These are phyloP conservation scores for Aquilaria sinensis DNA, from an alignment of 345 rosid species.

Conservation along the genomic window DNA sequence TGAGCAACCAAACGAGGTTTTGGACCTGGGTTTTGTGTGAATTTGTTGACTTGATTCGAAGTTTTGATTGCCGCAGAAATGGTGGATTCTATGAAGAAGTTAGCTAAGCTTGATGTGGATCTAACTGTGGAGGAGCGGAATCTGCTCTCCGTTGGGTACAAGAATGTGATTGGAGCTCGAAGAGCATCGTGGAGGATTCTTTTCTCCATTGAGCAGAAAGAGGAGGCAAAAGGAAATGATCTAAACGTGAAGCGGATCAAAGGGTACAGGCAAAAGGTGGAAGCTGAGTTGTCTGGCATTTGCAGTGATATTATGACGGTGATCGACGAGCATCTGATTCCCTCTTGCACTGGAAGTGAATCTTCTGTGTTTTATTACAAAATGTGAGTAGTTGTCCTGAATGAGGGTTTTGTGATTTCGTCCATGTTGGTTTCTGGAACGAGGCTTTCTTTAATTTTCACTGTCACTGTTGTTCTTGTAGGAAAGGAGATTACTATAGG, in stretches of 20 bases:
- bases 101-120: slow-evolving; percentile 47
- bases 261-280: slow-evolving; percentile 58
- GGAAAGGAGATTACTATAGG: slow-evolving; percentile 74
- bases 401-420: neutral
- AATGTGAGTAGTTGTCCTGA: slow-evolving; percentile 31
- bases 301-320: slow-evolving; percentile 53
- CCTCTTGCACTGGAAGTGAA: slow-evolving; percentile 50
- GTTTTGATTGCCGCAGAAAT: slow-evolving; percentile 27
- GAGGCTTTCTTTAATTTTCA: slow-evolving; percentile 8
- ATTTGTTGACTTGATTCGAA: neutral
- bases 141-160: slow-evolving; percentile 50
- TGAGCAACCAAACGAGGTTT: neutral
- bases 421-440: neutral
- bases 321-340: slow-evolving; percentile 62
- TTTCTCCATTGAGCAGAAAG: slow-evolving; percentile 47
- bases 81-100: slow-evolving; percentile 49
- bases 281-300: slow-evolving; percentile 42
- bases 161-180: slow-evolving; percentile 51
- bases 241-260: slow-evolving; percentile 45
- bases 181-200: slow-evolving; percentile 60
- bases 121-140: slow-evolving; percentile 53
- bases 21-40: neutral
- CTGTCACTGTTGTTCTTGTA: slow-evolving; percentile 22
- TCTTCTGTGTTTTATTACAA: slow-evolving; percentile 62
- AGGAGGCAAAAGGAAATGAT: slow-evolving; percentile 50